Evolutionary conservation across 129 eudicot genomes (phyloP).

Genomic region (Artemisia annua): DNA sequence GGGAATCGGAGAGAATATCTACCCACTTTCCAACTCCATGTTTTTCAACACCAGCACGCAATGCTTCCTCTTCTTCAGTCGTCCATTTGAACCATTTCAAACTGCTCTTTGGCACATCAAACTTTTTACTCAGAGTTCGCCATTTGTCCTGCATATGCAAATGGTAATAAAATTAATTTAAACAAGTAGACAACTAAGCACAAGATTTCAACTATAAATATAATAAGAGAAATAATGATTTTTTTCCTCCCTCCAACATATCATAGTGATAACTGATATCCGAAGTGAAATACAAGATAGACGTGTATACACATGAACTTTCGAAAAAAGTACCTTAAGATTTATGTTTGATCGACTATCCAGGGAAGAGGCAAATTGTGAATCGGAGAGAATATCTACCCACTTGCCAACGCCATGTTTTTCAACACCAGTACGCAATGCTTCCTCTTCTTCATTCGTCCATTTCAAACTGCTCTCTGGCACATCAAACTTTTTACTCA

Average conservation of each 20-base stretch:
- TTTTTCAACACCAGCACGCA: not conserved
- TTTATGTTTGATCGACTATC: not conserved
- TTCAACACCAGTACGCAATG: not conserved
- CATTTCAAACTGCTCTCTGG: not conserved
- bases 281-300: too few species aligned
- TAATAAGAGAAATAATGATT: too few species aligned
- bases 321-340: not conserved
- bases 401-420: constrained; percentile 3
- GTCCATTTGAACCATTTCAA: not conserved
- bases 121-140: too few species aligned
- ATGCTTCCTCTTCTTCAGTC: not conserved
- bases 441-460: constrained; percentile 1
- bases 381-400: not conserved
- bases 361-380: not conserved
- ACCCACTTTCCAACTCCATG: not conserved
- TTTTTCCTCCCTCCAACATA: too few species aligned
- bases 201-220: too few species aligned
- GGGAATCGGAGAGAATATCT: not conserved
- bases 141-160: too few species aligned
- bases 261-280: too few species aligned
- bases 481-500: too few species aligned
- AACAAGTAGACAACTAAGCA: too few species aligned
- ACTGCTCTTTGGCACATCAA: too few species aligned
- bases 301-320: not conserved
- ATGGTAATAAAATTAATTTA: too few species aligned